phyloP scores from a whole-genome alignment of 805 yeast genomes.

The Cyberlindnera veronae region DNA sequence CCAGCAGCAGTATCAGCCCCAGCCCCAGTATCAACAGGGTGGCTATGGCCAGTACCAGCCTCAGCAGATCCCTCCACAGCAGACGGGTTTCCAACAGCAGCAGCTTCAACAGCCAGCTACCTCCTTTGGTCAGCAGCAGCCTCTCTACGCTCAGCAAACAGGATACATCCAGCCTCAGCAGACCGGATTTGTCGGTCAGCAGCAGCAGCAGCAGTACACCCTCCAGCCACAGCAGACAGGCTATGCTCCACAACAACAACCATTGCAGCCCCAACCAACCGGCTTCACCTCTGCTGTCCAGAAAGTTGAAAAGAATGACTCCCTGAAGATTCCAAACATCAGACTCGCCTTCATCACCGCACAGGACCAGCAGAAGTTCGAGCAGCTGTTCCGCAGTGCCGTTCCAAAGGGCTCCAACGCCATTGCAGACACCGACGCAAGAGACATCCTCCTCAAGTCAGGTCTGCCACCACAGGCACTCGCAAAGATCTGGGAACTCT shows the following conservation, averaged over 20 bases:
- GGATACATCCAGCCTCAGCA: constrained; percentile 29
- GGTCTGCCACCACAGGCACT: constrained; percentile 70
- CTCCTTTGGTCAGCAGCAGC: constrained; percentile 20
- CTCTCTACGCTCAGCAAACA: constrained; percentile 24
- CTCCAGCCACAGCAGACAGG: constrained; percentile 32
- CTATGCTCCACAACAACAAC: constrained; percentile 28
- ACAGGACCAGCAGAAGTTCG: constrained; percentile 83
- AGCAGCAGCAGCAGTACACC: constrained; percentile 9
- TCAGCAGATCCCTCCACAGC: constrained; percentile 15
- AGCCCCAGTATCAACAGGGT: constrained; percentile 2
- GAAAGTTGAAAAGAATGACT: constrained; percentile 44
- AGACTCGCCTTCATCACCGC: constrained; percentile 82
- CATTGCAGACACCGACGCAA: constrained; percentile 69
- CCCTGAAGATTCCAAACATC: constrained; percentile 65
- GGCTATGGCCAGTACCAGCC: constrained; percentile 3
- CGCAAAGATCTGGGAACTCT: constrained; percentile 84
- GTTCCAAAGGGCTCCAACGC: constrained; percentile 52
- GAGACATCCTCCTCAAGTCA: constrained; percentile 75
- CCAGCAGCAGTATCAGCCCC: constrained; percentile 10
- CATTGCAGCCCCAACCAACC: constrained; percentile 36
- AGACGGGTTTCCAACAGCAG: constrained; percentile 17
- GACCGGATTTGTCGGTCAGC: constrained; percentile 24
- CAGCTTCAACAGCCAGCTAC: constrained; percentile 25
- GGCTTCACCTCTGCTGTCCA: constrained; percentile 35
- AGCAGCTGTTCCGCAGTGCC: constrained; percentile 75